Conservation (phyloP, 306 rosid genomes). For the Bauhinia variegata region DNA sequence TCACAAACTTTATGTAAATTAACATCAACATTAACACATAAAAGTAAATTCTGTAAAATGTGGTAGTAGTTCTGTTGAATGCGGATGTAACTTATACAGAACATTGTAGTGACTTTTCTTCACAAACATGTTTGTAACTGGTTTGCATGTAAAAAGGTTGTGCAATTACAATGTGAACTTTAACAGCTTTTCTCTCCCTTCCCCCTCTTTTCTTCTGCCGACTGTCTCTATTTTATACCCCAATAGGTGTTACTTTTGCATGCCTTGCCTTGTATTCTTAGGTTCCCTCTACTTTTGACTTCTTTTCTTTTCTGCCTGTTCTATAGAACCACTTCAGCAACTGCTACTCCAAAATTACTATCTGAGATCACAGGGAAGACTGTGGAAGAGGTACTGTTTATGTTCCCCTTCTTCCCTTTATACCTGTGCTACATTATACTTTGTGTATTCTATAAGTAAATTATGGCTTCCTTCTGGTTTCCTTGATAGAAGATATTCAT, state of each 20-base stretch:
- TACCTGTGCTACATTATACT: slow-evolving; percentile 11
- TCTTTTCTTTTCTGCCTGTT: slow-evolving; percentile 37
- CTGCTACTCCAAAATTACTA: slow-evolving; percentile 70
- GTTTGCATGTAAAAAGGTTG: too few species aligned
- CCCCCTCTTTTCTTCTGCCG: too few species aligned
- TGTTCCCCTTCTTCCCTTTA: slow-evolving; percentile 8
- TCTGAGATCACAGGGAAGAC: slow-evolving; percentile 94
- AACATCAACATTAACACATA: too few species aligned
- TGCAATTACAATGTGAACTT: too few species aligned
- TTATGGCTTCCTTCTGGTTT: background rate
- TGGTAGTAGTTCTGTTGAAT: too few species aligned
- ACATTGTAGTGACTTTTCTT: too few species aligned
- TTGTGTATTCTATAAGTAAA: slow-evolving; percentile 2
- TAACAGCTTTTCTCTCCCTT: too few species aligned
- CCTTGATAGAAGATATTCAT: background rate
- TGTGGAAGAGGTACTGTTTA: slow-evolving; percentile 82
- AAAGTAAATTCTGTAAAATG: too few species aligned
- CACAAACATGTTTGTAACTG: too few species aligned
- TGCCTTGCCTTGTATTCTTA: background rate
- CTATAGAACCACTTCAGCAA: slow-evolving; percentile 62
- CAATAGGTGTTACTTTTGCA: background rate
- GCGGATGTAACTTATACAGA: too few species aligned
- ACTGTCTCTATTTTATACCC: background rate
- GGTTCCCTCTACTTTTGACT: slow-evolving; percentile 22
- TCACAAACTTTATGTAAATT: too few species aligned